Evolutionary conservation across 225 moss, liverwort and hornwort genomes (phyloP).

Genomic region (Polytrichum commune): DNA sequence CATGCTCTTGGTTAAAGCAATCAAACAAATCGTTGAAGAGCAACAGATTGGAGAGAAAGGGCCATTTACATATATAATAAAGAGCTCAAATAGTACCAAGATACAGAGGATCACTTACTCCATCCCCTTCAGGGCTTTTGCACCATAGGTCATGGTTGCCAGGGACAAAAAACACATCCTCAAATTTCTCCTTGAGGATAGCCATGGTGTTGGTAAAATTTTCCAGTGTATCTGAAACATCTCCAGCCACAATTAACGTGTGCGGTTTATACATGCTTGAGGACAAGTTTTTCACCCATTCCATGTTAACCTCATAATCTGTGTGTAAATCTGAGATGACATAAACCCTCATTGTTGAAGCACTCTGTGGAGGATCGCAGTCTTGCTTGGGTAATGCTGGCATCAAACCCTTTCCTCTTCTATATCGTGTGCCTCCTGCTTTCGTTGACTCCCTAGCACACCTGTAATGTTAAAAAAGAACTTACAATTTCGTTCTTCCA

Average conservation of each 20-base stretch:
- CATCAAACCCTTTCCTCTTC: conserved; percentile 48
- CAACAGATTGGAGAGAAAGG: background rate
- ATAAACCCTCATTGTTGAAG: conserved; percentile 64
- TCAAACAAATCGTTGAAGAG: background rate
- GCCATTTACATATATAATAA: too few species aligned
- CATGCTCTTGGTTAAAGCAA: too few species aligned
- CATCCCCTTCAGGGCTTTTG: conserved; percentile 46
- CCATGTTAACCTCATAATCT: conserved; percentile 73
- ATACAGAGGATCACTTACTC: conserved; percentile 29
- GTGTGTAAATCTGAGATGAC: conserved; percentile 85
- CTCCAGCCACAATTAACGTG: conserved; percentile 80
- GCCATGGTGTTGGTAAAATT: conserved; percentile 61
- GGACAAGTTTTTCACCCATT: conserved; percentile 69
- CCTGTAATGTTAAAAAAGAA: conserved; percentile 10
- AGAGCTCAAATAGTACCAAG: background rate
- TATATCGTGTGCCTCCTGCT: conserved; percentile 16
- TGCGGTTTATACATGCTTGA: conserved; percentile 46
- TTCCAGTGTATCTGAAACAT: conserved; percentile 68
- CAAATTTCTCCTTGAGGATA: conserved; percentile 64
- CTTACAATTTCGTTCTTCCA: background rate
- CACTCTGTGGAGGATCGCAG: conserved; percentile 19
- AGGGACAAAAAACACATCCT: conserved; percentile 74
- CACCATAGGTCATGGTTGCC: conserved; percentile 98
- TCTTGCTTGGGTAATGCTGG: conserved; percentile 42
- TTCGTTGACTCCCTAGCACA: conserved; percentile 6